Percentiles rank a stretch among this genome's conserved stretches.
These are phyloP conservation scores for Neurospora africana DNA, from an alignment of 495 filamentous ascomycete genomes.

Conservation along the genomic window DNA sequence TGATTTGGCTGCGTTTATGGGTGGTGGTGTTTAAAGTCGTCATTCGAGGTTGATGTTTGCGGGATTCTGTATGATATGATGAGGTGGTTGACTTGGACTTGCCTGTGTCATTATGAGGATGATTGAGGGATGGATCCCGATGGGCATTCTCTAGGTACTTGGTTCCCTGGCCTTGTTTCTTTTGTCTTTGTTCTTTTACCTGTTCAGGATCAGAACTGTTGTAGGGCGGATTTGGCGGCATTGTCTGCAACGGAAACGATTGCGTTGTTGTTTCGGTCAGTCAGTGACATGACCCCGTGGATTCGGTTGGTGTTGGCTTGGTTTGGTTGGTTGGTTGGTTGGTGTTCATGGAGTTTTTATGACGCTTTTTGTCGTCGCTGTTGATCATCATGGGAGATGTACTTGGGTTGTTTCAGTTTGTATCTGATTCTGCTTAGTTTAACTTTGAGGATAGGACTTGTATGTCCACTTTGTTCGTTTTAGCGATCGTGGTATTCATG, in stretches of 20 bases:
- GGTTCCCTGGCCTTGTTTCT: neutral
- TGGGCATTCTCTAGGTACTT: neutral
- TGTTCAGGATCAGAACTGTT: neutral
- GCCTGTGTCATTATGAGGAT: neutral
- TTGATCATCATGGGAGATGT: neutral
- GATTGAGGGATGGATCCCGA: neutral
- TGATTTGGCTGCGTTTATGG: slow-evolving; percentile 43
- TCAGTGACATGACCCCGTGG: neutral
- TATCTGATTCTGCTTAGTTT: neutral
- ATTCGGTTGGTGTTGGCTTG: neutral
- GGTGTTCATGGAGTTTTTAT: neutral
- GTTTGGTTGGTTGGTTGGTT: neutral
- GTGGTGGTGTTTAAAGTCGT: slow-evolving; percentile 34
- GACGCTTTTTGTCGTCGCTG: neutral
- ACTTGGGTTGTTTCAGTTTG: neutral
- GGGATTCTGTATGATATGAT: neutral
- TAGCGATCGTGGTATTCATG: neutral
- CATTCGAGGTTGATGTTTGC: neutral
- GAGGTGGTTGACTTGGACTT: neutral
- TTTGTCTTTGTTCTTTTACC: neutral
- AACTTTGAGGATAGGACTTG: neutral
- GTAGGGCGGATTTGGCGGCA: neutral
- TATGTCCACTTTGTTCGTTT: neutral
- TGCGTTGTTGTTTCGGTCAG: neutral
- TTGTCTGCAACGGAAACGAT: neutral